Base-by-base conservation (phyloP, 2,329 filamentous ascomycete species). In the Ploettnerulaceae sp. region DNA sequence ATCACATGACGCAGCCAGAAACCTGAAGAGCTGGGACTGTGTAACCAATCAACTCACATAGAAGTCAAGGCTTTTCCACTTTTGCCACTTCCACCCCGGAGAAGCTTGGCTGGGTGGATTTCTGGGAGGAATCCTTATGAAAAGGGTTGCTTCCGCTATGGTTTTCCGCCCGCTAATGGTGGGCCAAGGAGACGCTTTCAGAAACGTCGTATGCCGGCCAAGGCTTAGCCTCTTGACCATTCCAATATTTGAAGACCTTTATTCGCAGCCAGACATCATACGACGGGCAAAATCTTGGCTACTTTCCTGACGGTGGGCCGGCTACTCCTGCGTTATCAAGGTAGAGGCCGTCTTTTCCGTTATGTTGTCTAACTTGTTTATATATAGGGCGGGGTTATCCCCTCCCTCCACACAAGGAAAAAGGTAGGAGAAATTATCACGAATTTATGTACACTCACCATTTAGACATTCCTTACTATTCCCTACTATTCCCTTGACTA, bases 401-500 rank as follows among this genome's bases (percentile, higher is more conserved):
- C 50, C 21, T 35, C 24, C 24, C 28, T 20, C 11, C 7, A 20
- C 14, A 25, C 39, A 14, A 36, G 18, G 31, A 44, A 21, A 34
- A 44, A 34, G 29, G n/a, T n/a, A 44, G 15, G 12, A 33, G 28
- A 24, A 38, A 33, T 22, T 15, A 37, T 34, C 42, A 35, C 28
- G 35, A 43, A 20, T 42, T 29, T 38, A 41, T 47, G 24, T 40
- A 18, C 28, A 28, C 21, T 18, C 40, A 12, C 21, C 28, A n/a
- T n/a, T 26, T 29, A 26, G 2, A 55, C 37, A 58, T 53, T 61
- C 58, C 57, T 53, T 60, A 57, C 55, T 40, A n/a, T n/a, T n/a
- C n/a, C n/a, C n/a, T n/a, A n/a, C 37, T 57, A 60, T 61, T 61
- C 55, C 53, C 57, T 61, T 51, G 57, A 61, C 34, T 56, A 60